phyloP scores from a whole-genome alignment of 352 stramenopile species.

The Plasmopara halstedii region DNA sequence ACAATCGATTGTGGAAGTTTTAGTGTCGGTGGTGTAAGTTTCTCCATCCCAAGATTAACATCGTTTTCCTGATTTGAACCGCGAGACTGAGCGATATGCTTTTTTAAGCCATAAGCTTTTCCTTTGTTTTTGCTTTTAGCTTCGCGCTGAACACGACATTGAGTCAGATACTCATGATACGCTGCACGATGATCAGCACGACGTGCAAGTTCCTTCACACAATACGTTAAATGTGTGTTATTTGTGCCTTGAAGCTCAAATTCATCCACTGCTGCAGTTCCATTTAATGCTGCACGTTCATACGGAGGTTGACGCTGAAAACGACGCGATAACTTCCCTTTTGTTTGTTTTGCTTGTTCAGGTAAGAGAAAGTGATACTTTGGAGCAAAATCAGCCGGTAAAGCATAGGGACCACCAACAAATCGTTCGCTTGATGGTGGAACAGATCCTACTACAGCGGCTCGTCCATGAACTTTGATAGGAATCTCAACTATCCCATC shows the following conservation, averaged over 20 bases:
- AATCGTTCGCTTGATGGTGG: slow-evolving; percentile 16
- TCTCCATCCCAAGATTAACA: slow-evolving; percentile 50
- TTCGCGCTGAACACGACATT: slow-evolving; percentile 34
- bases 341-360: slow-evolving; percentile 58
- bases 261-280: slow-evolving; percentile 65
- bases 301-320: slow-evolving; percentile 63
- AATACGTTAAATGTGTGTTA: slow-evolving; percentile 82
- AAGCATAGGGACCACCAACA: slow-evolving; percentile 52
- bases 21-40: slow-evolving; percentile 34
- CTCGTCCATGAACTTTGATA: slow-evolving; percentile 59
- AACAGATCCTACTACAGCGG: slow-evolving; percentile 40
- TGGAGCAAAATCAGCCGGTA: slow-evolving; percentile 79
- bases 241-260: slow-evolving; percentile 81
- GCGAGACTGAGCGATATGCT: slow-evolving; percentile 34
- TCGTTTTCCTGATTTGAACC: slow-evolving; percentile 33
- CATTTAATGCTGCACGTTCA: slow-evolving; percentile 51
- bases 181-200: slow-evolving; percentile 53
- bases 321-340: slow-evolving; percentile 34
- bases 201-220: slow-evolving; percentile 69
- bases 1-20: slow-evolving; percentile 33
- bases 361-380: slow-evolving; percentile 87
- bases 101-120: slow-evolving; percentile 35
- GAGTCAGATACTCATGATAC: slow-evolving; percentile 63
- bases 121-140: slow-evolving; percentile 16
- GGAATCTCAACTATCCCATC: slow-evolving; percentile 36